These are phyloP conservation scores for Talaromyces sp. DNA, from an alignment of 2,329 filamentous ascomycete genomes.

Conservation along the genomic window DNA sequence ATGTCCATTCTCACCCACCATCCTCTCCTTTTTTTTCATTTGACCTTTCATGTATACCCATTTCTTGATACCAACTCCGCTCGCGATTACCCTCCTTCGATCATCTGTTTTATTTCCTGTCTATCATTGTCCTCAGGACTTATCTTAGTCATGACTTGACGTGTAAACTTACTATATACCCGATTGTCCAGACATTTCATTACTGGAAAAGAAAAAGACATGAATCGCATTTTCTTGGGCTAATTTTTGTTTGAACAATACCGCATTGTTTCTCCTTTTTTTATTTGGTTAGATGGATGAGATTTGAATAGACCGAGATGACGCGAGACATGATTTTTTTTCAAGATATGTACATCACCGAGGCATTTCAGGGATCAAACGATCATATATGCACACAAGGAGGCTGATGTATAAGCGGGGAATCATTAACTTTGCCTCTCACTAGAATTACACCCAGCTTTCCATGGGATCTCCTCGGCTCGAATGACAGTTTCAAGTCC, in stretches of 20 bases:
- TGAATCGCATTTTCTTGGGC: constrained; percentile 6
- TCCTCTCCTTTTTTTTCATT: not conserved
- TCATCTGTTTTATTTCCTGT: not conserved
- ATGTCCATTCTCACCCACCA: not conserved
- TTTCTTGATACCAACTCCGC: not conserved
- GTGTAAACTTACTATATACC: constrained; percentile 30
- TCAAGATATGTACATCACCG: too few relatives aligned
- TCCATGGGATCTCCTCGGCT: constrained; percentile 64
- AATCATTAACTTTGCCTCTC: not conserved
- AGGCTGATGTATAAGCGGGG: not conserved
- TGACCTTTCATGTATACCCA: not conserved
- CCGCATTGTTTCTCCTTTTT: not conserved
- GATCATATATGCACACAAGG: too few relatives aligned
- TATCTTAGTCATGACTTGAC: constrained; percentile 23
- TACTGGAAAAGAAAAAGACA: not conserved
- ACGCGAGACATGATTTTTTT: too few relatives aligned
- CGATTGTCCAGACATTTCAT: constrained; percentile 10
- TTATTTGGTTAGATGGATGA: too few relatives aligned
- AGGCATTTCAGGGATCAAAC: too few relatives aligned
- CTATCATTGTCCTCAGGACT: not conserved
- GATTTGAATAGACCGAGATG: too few relatives aligned
- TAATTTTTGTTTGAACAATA: not conserved
- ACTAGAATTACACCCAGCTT: constrained; percentile 18
- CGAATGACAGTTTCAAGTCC: constrained; percentile 82
- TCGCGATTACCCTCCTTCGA: not conserved